phyloP scores from a whole-genome alignment of 306 rosid species.

The Trichosanthes cucumerina region DNA sequence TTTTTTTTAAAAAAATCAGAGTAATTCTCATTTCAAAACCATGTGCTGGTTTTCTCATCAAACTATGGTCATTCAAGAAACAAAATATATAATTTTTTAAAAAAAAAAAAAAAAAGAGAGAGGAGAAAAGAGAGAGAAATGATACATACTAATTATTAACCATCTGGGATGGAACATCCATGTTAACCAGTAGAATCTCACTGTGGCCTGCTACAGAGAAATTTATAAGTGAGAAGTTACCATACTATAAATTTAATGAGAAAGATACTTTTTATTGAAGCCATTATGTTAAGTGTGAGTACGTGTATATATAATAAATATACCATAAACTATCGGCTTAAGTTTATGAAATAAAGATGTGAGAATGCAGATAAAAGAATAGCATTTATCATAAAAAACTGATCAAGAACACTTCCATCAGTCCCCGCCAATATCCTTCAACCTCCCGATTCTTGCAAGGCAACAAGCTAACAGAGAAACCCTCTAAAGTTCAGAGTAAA shows the following conservation, averaged over 20 bases:
- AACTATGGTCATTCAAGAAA: background rate
- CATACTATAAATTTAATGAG: background rate
- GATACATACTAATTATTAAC: slow-evolving; percentile 29
- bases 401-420: background rate
- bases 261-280: background rate
- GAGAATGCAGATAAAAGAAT: slow-evolving; percentile 28
- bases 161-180: slow-evolving; percentile 24
- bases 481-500: background rate
- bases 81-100: too few species aligned
- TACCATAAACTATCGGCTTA: background rate
- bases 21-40: background rate
- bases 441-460: background rate
- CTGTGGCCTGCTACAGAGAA: slow-evolving; percentile 25
- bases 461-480: background rate
- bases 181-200: slow-evolving; percentile 22
- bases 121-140: background rate
- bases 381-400: slow-evolving; percentile 30
- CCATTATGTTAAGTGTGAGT: slow-evolving; percentile 15
- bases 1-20: background rate
- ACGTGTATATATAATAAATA: background rate
- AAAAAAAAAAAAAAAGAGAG: background rate
- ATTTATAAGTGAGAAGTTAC: background rate
- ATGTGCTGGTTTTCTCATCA: background rate
- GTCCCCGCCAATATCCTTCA: background rate
- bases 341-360: slow-evolving; percentile 10